Percentiles rank a stretch among this genome's conserved stretches.
These are phyloP conservation scores for Solanum chacoense DNA, from an alignment of 305 asterid genomes.

Conservation along the genomic window DNA sequence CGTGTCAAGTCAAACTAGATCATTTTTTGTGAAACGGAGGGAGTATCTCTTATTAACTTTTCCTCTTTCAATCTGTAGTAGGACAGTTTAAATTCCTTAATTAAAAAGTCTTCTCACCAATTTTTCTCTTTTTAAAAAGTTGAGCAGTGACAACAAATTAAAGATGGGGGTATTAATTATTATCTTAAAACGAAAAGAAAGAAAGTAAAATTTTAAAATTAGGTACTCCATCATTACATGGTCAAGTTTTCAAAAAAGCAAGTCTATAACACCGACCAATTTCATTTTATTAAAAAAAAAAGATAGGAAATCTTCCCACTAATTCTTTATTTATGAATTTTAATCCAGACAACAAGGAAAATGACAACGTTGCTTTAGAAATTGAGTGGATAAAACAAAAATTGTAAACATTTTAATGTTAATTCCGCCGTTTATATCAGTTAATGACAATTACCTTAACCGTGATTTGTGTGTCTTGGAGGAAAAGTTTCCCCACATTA, in stretches of 20 bases:
- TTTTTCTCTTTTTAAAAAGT: neutral
- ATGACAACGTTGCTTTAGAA: neutral
- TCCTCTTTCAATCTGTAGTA: neutral
- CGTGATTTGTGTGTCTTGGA: neutral
- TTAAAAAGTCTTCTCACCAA: neutral
- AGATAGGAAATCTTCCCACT: neutral
- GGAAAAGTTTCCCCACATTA: neutral
- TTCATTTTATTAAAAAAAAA: neutral
- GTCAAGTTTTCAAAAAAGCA: neutral
- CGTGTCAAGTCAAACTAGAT: no score
- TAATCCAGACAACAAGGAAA: neutral
- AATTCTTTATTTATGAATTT: neutral
- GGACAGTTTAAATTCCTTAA: neutral
- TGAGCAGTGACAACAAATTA: neutral
- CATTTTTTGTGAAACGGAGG: no score
- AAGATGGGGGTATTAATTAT: neutral
- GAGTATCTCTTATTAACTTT: neutral
- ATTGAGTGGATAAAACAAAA: neutral
- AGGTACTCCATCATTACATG: neutral
- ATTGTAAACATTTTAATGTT: neutral
- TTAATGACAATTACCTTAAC: neutral
- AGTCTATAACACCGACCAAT: constrained; percentile 1
- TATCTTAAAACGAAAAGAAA: neutral
- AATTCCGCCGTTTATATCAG: neutral
- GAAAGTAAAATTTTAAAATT: neutral